Conservation (phyloP, 129 eudicot species). For the carrot (Daucus carota) region DH1_v3.0 NC_030385.2:31993001-31993500, state of each 20-base stretch:
- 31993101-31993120: not conserved
- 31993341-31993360: constrained; percentile 46
- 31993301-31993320: constrained; percentile 51
- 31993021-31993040: not conserved
- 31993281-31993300: constrained; percentile 23
- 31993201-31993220: constrained; percentile 65
- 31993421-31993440: constrained; percentile 30
- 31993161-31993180: constrained; percentile 84
- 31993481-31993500: constrained; percentile 25
- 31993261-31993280: constrained; percentile 42
- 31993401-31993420: constrained; percentile 10
- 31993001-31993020: not conserved
- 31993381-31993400: constrained; percentile 40
- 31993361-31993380: constrained; percentile 72
- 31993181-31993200: constrained; percentile 44
- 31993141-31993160: constrained; percentile 99
- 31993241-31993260: constrained; percentile 72
- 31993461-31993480: constrained; percentile 24
- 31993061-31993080: not conserved
- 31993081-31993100: not conserved
- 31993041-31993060: not conserved
- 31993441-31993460: constrained; percentile 33
- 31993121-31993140: constrained; percentile 18
- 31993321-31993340: constrained; percentile 31
- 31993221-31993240: constrained; percentile 81